A percentile compares a stretch with the other conserved stretches of the same genome.
Evolutionary conservation across 768 basidiomycete genomes (phyloP).

Genomic region (Dictyophora rubrovolvata): DNA sequence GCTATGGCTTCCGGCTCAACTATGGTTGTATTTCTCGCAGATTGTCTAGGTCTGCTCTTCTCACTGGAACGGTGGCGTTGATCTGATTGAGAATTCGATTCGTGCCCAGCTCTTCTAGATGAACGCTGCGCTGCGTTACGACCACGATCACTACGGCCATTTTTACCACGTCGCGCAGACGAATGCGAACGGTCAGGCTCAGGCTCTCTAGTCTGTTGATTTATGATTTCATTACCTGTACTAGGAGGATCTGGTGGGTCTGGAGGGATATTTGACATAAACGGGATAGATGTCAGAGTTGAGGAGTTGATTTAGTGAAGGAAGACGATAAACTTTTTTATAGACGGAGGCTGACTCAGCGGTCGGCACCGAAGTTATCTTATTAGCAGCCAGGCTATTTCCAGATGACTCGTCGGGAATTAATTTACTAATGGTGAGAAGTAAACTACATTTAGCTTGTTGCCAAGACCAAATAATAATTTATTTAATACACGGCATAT

Average conservation of each 20-base stretch:
- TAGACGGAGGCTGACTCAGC: not conserved
- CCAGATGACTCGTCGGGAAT: not conserved
- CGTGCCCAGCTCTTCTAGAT: not conserved
- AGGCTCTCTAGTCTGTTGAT: not conserved
- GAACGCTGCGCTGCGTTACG: not conserved
- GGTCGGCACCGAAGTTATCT: not conserved
- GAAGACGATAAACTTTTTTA: not conserved
- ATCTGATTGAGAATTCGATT: not conserved
- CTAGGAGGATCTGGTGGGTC: slow-evolving; percentile 4
- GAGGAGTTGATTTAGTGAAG: not conserved
- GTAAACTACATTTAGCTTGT: too few relatives aligned
- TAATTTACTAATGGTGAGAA: not conserved
- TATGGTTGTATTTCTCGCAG: not conserved
- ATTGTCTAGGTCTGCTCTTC: not conserved
- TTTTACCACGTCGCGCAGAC: not conserved
- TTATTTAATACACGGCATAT: not conserved
- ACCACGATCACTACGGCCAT: slow-evolving; percentile 1
- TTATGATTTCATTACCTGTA: not conserved
- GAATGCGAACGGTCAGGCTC: not conserved
- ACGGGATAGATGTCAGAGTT: not conserved
- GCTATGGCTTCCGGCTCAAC: not conserved
- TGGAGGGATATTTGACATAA: slow-evolving; percentile 8
- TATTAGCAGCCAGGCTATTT: not conserved
- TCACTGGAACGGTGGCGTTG: not conserved
- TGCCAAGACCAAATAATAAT: not conserved